Evolutionary conservation across 129 eudicot genomes (phyloP), one percentile per base, ranked within the genome.

Genomic region (Helichrysum umbraculigerum): DNA sequence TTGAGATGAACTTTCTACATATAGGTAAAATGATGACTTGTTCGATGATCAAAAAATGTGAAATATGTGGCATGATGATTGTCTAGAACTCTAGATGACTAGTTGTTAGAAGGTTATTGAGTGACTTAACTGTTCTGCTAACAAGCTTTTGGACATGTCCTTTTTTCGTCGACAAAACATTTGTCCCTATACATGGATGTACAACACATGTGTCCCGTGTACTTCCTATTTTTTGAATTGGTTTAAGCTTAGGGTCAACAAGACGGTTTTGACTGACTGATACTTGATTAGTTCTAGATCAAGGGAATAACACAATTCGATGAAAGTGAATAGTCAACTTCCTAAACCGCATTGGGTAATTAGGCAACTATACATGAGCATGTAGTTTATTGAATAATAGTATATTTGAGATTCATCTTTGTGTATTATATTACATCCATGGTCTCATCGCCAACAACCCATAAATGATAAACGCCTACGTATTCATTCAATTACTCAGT

Each of bases 341-440:
- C 68, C 15, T 35, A 72, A 72, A 72, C 76, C 19, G 8, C n/a
- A 11, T 33, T 33, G 32, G 52, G 20, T 56, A 54, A 57, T 34
- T 6, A 25, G 50, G 20, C 37, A 73, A 15, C 68, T 7, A 60
- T 56, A 57, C 68, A 58, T 21, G 68, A 57, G 25, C 22, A 16
- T 4, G 1, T 73, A 73, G 14, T 68, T 57, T 35, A 58, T 14
- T 11, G 7, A n/a, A 57, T 34, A 54, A 35, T 1, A 15, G 20
- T 52, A 71, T 32, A 42, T 52, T 6, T 54, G 22, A 30, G 42
- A 16, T 52, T n/a, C n/a, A 30, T 70, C 12, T 28, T 70, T 20
- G 39, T 72, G 76, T 29, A 54, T 32, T 54, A 6, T 62, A 14
- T 62, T 16, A 65, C 70, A 32, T 37, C 41, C 69, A 64, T 29